Base-by-base conservation (phyloP, 306 rosid genomes). In the Cucurbita ficifolia region DNA sequence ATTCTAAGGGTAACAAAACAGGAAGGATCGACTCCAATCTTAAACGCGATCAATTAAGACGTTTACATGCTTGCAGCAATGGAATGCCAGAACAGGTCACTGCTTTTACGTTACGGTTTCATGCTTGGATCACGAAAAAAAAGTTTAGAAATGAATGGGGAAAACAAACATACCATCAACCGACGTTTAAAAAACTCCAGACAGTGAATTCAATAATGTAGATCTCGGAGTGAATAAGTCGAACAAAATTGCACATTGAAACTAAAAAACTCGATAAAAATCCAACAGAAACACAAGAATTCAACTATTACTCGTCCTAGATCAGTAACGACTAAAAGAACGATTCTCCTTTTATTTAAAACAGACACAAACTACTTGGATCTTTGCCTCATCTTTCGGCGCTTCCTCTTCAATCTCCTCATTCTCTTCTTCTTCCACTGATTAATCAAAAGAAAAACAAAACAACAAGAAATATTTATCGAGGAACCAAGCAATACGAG, bases 351-450 rank as follows among this genome's bases (percentile, higher is more conserved):
- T 63, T 63, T 40, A 63, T 63, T 65, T 21, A 48, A 49, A 24
- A 8, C 29, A 14, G 19, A 69, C 5, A 70, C 42, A 4, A 46
- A 49, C 74, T 70, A 70, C 74, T 70, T 70, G 58, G 74, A 70
- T 70, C 74, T 70, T n/a, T 70, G 74, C 74, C 74, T 70, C 74
- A 70, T 70, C 74, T 70, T 70, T 70, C 74, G 74, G 58, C 74
- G 74, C 74, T 70, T 70, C 58, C 74, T 70, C 74, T 70, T 70
- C 74, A 70, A 70, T 49, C 74, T 70, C 58, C 74, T 70, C 74
- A 70, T 70, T 70, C 74, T 70, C 74, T 70, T 70, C 74, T 70
- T 70, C 74, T 70, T 70, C 74, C 74, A 70, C 74, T 70, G 58
- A 8, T 46, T 4, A 49, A 70, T 70, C 57, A 0, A 49, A 46